phyloP scores from a whole-genome alignment of 1,284 basidiomycete genomes.

The Austroboletus novae-zelandiae region DNA sequence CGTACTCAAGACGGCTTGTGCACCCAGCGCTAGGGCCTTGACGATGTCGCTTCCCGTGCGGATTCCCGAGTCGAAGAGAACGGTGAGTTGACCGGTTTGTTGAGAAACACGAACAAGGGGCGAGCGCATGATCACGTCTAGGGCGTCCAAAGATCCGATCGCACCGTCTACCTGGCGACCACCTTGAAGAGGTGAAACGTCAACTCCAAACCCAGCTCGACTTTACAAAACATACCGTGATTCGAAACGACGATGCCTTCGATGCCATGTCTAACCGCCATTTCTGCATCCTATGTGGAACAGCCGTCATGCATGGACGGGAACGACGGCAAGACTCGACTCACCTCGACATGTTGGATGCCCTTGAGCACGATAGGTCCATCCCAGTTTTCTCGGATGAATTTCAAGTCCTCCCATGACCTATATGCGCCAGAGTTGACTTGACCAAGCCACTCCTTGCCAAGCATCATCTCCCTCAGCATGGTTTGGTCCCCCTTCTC shows the following conservation, averaged over 20 bases:
- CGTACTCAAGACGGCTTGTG: slow-evolving; percentile 62
- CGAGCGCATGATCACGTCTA: slow-evolving; percentile 60
- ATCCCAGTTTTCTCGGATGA: slow-evolving; percentile 65
- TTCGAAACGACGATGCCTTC: slow-evolving; percentile 82
- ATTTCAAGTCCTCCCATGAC: slow-evolving; percentile 63
- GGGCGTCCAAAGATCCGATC: slow-evolving; percentile 67
- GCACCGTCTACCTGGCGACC: slow-evolving; percentile 82
- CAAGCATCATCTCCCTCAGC: slow-evolving; percentile 37
- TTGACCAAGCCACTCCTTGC: slow-evolving; percentile 55
- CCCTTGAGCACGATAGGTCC: slow-evolving; percentile 71
- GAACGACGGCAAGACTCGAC: not conserved
- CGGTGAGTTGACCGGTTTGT: slow-evolving; percentile 54
- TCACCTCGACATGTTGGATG: slow-evolving; percentile 35
- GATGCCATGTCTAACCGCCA: slow-evolving; percentile 61
- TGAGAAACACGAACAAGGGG: slow-evolving; percentile 58
- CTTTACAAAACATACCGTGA: slow-evolving; percentile 49
- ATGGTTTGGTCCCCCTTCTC: not conserved
- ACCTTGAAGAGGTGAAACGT: slow-evolving; percentile 37
- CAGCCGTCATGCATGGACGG: too few relatives aligned
- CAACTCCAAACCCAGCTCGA: not conserved
- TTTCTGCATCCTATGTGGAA: slow-evolving; percentile 58
- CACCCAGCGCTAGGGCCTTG: slow-evolving; percentile 72
- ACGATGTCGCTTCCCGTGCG: slow-evolving; percentile 74
- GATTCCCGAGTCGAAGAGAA: slow-evolving; percentile 81
- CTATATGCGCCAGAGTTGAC: slow-evolving; percentile 56